Conservation (phyloP, 352 stramenopile species). For the Phytophthora fragariae region DNA sequence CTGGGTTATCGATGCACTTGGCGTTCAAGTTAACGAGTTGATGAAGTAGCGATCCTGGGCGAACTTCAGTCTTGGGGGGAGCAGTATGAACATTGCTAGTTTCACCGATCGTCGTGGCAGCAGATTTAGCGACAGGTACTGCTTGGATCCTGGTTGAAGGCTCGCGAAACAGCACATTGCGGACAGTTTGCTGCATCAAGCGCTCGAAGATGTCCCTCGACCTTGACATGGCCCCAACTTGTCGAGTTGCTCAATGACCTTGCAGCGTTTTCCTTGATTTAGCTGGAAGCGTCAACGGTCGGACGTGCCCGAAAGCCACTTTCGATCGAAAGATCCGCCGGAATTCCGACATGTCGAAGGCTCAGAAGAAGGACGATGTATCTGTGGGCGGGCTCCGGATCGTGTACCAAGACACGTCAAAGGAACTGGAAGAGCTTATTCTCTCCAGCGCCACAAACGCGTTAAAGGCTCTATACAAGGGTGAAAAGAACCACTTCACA, state of each 20-base stretch:
- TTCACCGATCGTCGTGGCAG: not conserved
- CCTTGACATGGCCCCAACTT: conserved; percentile 10
- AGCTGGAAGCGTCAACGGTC: conserved; percentile 7
- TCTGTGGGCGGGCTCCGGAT: conserved; percentile 69
- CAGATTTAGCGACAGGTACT: no score
- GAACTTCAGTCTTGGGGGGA: not conserved
- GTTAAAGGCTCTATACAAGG: conserved; percentile 85
- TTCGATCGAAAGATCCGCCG: conserved; percentile 23
- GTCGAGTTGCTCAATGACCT: not conserved
- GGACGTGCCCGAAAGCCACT: conserved; percentile 1
- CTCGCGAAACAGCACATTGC: conserved; percentile 48
- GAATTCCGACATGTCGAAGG: conserved; percentile 63
- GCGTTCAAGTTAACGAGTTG: not conserved
- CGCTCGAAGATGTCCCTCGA: conserved; percentile 42
- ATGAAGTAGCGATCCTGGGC: conserved; percentile 13
- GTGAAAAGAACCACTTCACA: conserved; percentile 86
- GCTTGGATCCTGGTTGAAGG: not conserved
- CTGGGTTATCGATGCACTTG: not conserved
- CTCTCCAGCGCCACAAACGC: conserved; percentile 79
- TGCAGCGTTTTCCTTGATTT: conserved; percentile 16
- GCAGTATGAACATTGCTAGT: not conserved
- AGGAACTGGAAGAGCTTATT: conserved; percentile 78
- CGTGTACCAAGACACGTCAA: conserved; percentile 74
- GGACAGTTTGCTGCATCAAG: conserved; percentile 56
- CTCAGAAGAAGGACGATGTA: conserved; percentile 84